phyloP scores from a whole-genome alignment of 2,329 filamentous ascomycete genomes.

The Paracorniculantispora psalliotae region DNA sequence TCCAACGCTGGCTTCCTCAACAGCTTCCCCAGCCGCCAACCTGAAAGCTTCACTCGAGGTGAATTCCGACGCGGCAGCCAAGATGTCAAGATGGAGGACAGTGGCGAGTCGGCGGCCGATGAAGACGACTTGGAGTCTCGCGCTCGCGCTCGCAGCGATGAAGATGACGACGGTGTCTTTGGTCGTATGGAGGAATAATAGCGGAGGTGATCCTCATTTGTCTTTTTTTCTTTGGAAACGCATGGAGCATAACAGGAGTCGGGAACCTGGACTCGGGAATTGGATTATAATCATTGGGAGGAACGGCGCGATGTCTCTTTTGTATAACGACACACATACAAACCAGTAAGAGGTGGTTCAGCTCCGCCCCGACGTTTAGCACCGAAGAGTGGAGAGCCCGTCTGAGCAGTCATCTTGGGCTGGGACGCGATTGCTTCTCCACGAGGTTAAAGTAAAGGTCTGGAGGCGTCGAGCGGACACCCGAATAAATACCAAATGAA shows the following conservation, averaged over 20 bases:
- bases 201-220: conserved; percentile 19
- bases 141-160: conserved; percentile 65
- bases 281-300: conserved; percentile 27
- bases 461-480: conserved; percentile 60
- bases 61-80: conserved; percentile 44
- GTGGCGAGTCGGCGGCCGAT: conserved; percentile 57
- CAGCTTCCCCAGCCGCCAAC: conserved; percentile 56
- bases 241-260: conserved; percentile 21
- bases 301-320: conserved; percentile 39
- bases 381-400: conserved; percentile 61
- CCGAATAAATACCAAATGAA: conserved; percentile 36
- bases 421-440: conserved; percentile 41
- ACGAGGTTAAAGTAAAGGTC: conserved; percentile 69
- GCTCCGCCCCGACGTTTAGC: conserved; percentile 62
- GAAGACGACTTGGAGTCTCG: conserved; percentile 62
- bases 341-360: conserved; percentile 47
- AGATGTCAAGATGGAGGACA: conserved; percentile 66
- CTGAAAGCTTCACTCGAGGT: conserved; percentile 62
- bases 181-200: conserved; percentile 86
- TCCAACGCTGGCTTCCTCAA: conserved; percentile 58
- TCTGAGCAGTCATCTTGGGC: conserved; percentile 19
- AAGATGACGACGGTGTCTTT: conserved; percentile 94
- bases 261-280: conserved; percentile 24
- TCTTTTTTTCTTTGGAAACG: conserved; percentile 17
- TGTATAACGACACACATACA: conserved; percentile 42